phyloP scores from a whole-genome alignment of 441 rosid species.

The Mallotus japonicus region DNA sequence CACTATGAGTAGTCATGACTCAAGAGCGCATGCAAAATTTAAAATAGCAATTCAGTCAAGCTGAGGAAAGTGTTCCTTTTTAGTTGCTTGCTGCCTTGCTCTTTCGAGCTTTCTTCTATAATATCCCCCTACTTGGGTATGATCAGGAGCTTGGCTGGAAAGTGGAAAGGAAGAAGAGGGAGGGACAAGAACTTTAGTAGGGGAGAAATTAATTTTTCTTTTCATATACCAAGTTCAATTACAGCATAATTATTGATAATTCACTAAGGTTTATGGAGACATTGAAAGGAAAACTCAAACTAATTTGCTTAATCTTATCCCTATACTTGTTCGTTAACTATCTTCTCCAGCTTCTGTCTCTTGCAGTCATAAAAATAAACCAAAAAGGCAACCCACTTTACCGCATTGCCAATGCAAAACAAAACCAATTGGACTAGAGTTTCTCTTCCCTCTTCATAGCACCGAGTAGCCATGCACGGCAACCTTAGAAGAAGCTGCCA shows the following conservation, averaged over 20 bases:
- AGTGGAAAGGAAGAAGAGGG: too few relatives aligned
- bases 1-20: not conserved
- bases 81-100: not conserved
- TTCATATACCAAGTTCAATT: too few relatives aligned
- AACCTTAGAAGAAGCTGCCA: conserved; percentile 30
- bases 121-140: not conserved
- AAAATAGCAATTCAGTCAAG: not conserved
- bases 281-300: too few relatives aligned
- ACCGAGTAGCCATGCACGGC: conserved; percentile 10
- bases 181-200: too few relatives aligned
- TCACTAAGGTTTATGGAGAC: not conserved
- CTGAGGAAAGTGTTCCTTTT: not conserved
- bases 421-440: conserved; percentile 21
- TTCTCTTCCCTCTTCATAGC: not conserved
- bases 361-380: conserved; percentile 41
- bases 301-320: conserved; percentile 20
- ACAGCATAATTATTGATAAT: not conserved
- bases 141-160: too few relatives aligned
- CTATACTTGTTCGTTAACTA: conserved; percentile 31
- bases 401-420: conserved; percentile 27
- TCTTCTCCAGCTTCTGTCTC: conserved; percentile 32
- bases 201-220: too few relatives aligned
- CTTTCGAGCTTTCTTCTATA: not conserved
- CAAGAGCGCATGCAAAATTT: not conserved
- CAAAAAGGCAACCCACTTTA: conserved; percentile 44